Evolutionary conservation across 306 rosid genomes (phyloP), one percentile per base, ranked within the genome.

Genomic region (Astragalus membranaceus): DNA sequence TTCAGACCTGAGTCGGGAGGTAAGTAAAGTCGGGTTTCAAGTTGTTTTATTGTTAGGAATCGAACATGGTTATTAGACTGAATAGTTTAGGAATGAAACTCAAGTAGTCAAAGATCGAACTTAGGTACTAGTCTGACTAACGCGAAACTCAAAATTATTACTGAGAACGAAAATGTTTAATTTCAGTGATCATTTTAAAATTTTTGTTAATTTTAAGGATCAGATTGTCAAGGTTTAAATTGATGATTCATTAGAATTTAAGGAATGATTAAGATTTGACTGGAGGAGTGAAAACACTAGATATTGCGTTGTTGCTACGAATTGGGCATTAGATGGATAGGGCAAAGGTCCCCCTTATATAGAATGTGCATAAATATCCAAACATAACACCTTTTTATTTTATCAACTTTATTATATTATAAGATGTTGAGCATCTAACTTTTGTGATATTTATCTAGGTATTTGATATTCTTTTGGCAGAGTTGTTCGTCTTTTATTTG

Each of bases 381-480:
- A 32, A 70, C 29, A 15, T 46, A 14, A 59, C 50, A 50, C 8
- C 51, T 49, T 75, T 75, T 20, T 70, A 4, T 49, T 6, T 4
- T 13, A 23, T 32, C 52, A 42, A 50, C 10, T 32, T 33, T 42
- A 20, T 20, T 20, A 20, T 20, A 20, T 20, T 55, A 0, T 20
- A 73, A 56, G 57, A 59, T 71, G 32, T 49, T 15, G 66, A 59
- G 85, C 68, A 81, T 76, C 79, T 60, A 76, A 73, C 62, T 15
- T 72, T 13, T 26, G 65, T 37, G 64, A 57, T 57, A 36, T 71
- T 17, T 64, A 64, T 49, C 36, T 12, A 50, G 39, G 6, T 10
- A n/a, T 61, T 23, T 57, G 50, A 73, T 39, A 39, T 39, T 32
- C 73, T 67, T 66, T 52, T 29, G 75, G 64, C 29, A 30, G 46